These are phyloP conservation scores for Protomyces inundatus DNA, from an alignment of 1,139 yeast species.

Conservation along the genomic window DNA sequence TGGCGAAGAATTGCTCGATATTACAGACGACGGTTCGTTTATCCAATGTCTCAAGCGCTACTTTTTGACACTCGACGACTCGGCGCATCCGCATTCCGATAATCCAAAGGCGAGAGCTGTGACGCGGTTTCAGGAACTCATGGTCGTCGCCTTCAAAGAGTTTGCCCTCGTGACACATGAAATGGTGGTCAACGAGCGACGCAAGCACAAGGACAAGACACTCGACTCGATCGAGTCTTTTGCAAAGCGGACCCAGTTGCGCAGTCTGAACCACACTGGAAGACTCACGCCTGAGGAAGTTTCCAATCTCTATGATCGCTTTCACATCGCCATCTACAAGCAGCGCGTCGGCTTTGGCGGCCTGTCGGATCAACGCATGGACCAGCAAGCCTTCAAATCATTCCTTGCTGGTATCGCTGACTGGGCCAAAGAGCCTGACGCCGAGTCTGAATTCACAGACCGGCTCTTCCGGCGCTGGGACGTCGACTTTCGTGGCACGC, in stretches of 20 bases:
- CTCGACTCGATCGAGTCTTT: conserved; percentile 80
- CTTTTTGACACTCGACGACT: conserved; percentile 69
- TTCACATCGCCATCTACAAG: conserved; percentile 71
- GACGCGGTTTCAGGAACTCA: conserved; percentile 80
- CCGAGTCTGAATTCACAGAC: conserved; percentile 50
- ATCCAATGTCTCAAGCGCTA: conserved; percentile 78
- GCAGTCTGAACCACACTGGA: conserved; percentile 71
- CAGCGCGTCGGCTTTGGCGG: conserved; percentile 66
- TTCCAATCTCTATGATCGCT: conserved; percentile 75
- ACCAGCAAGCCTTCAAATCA: conserved; percentile 60
- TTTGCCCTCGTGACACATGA: conserved; percentile 75
- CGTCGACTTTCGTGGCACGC: conserved; percentile 48
- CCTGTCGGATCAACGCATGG: conserved; percentile 56
- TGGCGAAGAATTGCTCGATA: conserved; percentile 71
- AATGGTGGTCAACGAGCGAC: conserved; percentile 62
- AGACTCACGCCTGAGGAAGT: conserved; percentile 56
- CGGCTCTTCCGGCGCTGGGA: conserved; percentile 73
- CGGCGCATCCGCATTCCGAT: conserved; percentile 69
- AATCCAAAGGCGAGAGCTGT: conserved; percentile 61
- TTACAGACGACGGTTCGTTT: conserved; percentile 89
- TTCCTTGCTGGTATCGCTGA: conserved; percentile 78
- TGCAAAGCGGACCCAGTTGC: conserved; percentile 83
- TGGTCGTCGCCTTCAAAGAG: conserved; percentile 89
- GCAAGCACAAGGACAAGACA: conserved; percentile 67
- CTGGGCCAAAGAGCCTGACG: conserved; percentile 45